A percentile compares a stretch with the other conserved stretches of the same genome.
Evolutionary conservation across 371 early-diverging fungal genomes (phyloP).

Genomic region (Mucor ambiguus): DNA sequence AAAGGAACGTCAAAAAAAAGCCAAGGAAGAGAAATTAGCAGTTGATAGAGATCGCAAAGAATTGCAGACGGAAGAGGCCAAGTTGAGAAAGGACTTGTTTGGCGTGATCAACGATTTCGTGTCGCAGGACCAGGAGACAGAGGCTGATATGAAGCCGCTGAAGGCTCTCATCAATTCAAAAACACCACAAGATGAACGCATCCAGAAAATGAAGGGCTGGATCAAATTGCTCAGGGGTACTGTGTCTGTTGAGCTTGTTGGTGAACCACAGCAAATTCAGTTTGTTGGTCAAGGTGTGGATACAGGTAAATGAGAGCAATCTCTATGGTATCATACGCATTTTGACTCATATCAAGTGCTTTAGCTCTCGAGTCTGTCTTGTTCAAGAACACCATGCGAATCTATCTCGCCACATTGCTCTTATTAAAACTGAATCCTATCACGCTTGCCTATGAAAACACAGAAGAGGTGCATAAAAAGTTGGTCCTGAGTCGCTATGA

Average conservation of each 20-base stretch:
- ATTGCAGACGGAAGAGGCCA: slow-evolving; percentile 3
- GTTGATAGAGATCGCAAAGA: slow-evolving; percentile 6
- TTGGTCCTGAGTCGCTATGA: slow-evolving; percentile 1
- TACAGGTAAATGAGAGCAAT: slow-evolving; percentile 2
- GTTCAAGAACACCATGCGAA: slow-evolving; percentile 8
- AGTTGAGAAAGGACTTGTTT: slow-evolving; percentile 12
- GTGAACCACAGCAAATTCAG: neutral
- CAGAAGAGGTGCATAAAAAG: neutral
- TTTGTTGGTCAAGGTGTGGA: neutral
- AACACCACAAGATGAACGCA: neutral
- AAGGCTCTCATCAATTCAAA: neutral
- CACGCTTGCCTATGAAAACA: neutral
- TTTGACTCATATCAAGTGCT: neutral
- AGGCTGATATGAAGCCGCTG: neutral
- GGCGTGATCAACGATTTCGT: slow-evolving; percentile 1
- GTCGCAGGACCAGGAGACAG: neutral
- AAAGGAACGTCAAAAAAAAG: neutral
- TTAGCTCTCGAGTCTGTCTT: slow-evolving; percentile 8
- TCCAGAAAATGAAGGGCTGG: slow-evolving; percentile 21
- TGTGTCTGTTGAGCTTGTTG: neutral
- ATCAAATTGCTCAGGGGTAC: slow-evolving; percentile 1
- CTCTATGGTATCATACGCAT: neutral
- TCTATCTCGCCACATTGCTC: neutral
- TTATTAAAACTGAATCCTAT: neutral
- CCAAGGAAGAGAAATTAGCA: neutral